These are phyloP conservation scores for Scleroderma bovista DNA, from an alignment of 768 basidiomycete species.

Conservation along the genomic window DNA sequence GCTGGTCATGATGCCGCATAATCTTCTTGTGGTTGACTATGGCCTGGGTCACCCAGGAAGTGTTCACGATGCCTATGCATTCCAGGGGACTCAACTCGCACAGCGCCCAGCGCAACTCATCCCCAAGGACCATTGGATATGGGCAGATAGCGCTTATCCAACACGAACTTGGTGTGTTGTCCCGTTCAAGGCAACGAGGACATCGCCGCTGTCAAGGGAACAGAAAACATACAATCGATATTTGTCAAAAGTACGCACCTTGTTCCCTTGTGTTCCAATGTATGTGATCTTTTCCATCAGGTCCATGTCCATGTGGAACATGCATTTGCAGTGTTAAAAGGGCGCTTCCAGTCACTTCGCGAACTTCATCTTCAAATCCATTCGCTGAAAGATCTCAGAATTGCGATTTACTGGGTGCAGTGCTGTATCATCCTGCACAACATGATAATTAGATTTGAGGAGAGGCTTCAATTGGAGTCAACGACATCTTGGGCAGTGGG, in stretches of 20 bases:
- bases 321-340: slow-evolving; percentile 2
- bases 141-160: background rate
- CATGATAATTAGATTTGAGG: slow-evolving; percentile 1
- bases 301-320: background rate
- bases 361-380: background rate
- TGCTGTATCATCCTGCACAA: slow-evolving; percentile 5
- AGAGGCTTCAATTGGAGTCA: too few relatives aligned
- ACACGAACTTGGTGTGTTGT: background rate
- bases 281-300: background rate
- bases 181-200: background rate
- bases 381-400: background rate
- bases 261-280: background rate
- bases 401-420: slow-evolving; percentile 1
- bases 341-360: background rate
- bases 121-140: background rate
- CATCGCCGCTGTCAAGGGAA: background rate
- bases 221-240: background rate
- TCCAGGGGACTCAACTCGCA: background rate
- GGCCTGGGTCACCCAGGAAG: slow-evolving; percentile 5
- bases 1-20: slow-evolving; percentile 4
- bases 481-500: background rate
- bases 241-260: background rate
- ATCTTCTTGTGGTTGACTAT: slow-evolving; percentile 4
- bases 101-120: background rate
- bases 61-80: slow-evolving; percentile 6